These are phyloP conservation scores for Xylaria grammica DNA, from an alignment of 495 filamentous ascomycete species.

Conservation along the genomic window DNA sequence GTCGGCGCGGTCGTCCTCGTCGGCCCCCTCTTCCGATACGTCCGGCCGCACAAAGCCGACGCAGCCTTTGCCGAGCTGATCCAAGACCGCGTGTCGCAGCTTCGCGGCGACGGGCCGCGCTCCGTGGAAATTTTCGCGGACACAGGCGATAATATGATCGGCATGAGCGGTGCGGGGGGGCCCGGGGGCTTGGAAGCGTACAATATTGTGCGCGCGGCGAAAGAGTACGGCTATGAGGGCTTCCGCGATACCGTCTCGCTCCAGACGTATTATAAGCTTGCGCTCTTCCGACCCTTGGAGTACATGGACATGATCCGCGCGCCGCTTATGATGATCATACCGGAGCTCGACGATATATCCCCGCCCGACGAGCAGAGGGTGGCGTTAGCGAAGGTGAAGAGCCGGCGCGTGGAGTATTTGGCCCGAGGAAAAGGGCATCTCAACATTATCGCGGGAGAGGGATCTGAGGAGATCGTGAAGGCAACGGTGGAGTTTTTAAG, in stretches of 20 bases:
- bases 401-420: conserved; percentile 24
- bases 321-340: conserved; percentile 28
- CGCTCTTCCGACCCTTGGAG: conserved; percentile 21
- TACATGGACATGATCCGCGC: conserved; percentile 23
- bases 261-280: conserved; percentile 31
- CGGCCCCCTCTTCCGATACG: conserved; percentile 25
- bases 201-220: conserved; percentile 21
- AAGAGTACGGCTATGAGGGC: not conserved
- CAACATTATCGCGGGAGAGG: conserved; percentile 28
- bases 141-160: conserved; percentile 45
- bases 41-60: conserved; percentile 13
- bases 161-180: conserved; percentile 24
- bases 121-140: conserved; percentile 32
- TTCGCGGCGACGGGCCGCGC: conserved; percentile 34
- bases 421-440: conserved; percentile 31
- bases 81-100: conserved; percentile 37
- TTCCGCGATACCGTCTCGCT: conserved; percentile 27
- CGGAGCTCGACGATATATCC: conserved; percentile 33
- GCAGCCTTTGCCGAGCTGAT: conserved; percentile 27
- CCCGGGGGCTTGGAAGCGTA: conserved; percentile 27
- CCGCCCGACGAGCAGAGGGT: conserved; percentile 26
- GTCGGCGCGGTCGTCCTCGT: conserved; percentile 21
- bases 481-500: no score
- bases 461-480: conserved; percentile 21
- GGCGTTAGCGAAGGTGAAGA: conserved; percentile 19